Conservation (phyloP, 345 rosid genomes). For the Lepidium africanum region DNA sequence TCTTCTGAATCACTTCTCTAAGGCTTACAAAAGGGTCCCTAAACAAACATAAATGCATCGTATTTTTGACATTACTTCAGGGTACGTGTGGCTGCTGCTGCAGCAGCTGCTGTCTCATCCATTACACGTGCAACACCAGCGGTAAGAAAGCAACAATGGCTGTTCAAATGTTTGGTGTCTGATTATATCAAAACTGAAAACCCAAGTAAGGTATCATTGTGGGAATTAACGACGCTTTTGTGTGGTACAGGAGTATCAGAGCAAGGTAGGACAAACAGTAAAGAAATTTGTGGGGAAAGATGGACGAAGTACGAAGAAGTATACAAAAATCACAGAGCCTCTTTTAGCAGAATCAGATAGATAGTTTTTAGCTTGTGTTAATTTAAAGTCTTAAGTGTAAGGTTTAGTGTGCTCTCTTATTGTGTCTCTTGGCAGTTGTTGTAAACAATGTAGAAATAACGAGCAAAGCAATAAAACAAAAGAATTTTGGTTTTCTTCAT, state of each 20-base stretch:
- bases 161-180: not conserved
- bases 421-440: constrained; percentile 9
- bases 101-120: constrained; percentile 44
- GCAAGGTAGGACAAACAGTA: constrained; percentile 27
- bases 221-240: not conserved
- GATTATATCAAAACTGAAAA: not conserved
- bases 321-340: constrained; percentile 14
- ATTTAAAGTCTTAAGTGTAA: not conserved
- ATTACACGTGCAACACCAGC: constrained; percentile 43
- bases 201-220: not conserved
- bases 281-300: constrained; percentile 25
- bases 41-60: not conserved
- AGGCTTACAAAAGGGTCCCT: not conserved
- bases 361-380: not conserved
- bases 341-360: constrained; percentile 23
- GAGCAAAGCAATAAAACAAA: not conserved
- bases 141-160: constrained; percentile 11
- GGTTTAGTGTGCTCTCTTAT: not conserved
- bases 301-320: not conserved
- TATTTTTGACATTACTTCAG: constrained; percentile 26
- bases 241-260: constrained; percentile 29
- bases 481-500: not conserved
- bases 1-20: not conserved
- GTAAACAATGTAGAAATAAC: constrained; percentile 9
- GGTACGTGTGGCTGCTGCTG: constrained; percentile 70